A percentile compares a stretch with the other conserved stretches of the same genome.
phyloP scores from a whole-genome alignment of 2,329 filamentous ascomycete species.

The Claviceps sp. region DNA sequence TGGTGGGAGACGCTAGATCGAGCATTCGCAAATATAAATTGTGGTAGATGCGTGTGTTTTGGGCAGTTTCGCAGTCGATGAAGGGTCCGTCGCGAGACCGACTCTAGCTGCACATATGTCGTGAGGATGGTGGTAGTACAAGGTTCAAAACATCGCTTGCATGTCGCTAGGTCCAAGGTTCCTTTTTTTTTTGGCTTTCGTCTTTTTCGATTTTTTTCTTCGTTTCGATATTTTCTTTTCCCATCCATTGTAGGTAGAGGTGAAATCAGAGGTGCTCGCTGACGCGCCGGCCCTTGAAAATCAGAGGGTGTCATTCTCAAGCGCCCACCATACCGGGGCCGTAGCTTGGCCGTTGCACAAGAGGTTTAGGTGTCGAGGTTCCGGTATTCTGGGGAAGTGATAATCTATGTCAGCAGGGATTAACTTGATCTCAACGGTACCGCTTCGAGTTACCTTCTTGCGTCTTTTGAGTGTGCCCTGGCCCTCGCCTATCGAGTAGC shows the following conservation, averaged over 20 bases:
- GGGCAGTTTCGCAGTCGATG: neutral
- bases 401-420: constrained; percentile 2
- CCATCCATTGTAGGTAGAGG: neutral
- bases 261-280: neutral
- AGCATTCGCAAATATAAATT: neutral
- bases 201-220: neutral
- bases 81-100: neutral
- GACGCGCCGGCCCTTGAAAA: neutral
- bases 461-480: constrained; percentile 52
- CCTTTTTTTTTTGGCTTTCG: neutral
- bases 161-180: neutral
- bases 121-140: neutral
- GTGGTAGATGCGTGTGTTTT: neutral
- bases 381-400: constrained; percentile 29
- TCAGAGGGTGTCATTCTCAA: constrained; percentile 18
- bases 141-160: neutral
- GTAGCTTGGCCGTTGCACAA: constrained; percentile 39
- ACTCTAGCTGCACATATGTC: neutral
- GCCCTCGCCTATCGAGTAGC: constrained; percentile 61
- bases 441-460: constrained; percentile 41
- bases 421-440: too few relatives aligned
- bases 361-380: constrained; percentile 28
- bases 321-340: constrained; percentile 45
- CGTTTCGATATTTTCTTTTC: neutral
- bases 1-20: neutral